Conservation (phyloP, 2,329 filamentous ascomycete genomes). For the Aspergillus costaricaensis region DNA sequence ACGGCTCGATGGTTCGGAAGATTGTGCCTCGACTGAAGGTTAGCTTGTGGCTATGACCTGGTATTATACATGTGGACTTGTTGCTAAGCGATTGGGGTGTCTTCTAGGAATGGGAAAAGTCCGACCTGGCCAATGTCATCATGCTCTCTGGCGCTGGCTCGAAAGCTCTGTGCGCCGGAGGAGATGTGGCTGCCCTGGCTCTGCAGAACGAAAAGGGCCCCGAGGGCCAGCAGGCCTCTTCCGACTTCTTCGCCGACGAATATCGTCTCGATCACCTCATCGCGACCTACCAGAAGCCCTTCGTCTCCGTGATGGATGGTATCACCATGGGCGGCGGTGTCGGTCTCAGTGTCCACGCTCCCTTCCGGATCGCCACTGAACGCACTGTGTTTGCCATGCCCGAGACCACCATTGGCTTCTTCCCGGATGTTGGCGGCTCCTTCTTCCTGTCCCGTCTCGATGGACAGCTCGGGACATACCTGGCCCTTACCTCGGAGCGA, state of each 20-base stretch:
- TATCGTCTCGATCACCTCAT: conserved; percentile 96
- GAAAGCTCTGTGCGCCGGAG: conserved; percentile 87
- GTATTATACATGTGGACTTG: neutral
- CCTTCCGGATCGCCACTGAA: conserved; percentile 95
- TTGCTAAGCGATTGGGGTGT: conserved; percentile 18
- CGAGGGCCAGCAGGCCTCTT: conserved; percentile 72
- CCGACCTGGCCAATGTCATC: conserved; percentile 87
- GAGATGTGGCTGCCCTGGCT: conserved; percentile 82
- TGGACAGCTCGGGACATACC: conserved; percentile 83
- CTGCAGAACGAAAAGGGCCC: conserved; percentile 66
- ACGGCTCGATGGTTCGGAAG: conserved; percentile 92
- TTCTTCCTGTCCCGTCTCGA: conserved; percentile 94
- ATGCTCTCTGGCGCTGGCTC: conserved; percentile 87
- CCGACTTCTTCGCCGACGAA: conserved; percentile 89
- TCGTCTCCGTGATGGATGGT: conserved; percentile 94
- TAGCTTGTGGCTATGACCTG: conserved; percentile 9
- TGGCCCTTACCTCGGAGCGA: conserved; percentile 85
- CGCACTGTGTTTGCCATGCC: conserved; percentile 97
- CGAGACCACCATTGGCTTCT: conserved; percentile 97
- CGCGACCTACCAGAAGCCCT: conserved; percentile 89
- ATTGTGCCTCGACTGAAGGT: conserved; percentile 79
- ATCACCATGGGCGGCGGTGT: conserved; percentile 99
- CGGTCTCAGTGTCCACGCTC: conserved; percentile 89
- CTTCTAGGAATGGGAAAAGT: conserved; percentile 84
- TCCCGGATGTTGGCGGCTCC: conserved; percentile 93